These are phyloP conservation scores for Colletotrichum neosansevieriae DNA, from an alignment of 2,329 filamentous ascomycete genomes.

Conservation along the genomic window DNA sequence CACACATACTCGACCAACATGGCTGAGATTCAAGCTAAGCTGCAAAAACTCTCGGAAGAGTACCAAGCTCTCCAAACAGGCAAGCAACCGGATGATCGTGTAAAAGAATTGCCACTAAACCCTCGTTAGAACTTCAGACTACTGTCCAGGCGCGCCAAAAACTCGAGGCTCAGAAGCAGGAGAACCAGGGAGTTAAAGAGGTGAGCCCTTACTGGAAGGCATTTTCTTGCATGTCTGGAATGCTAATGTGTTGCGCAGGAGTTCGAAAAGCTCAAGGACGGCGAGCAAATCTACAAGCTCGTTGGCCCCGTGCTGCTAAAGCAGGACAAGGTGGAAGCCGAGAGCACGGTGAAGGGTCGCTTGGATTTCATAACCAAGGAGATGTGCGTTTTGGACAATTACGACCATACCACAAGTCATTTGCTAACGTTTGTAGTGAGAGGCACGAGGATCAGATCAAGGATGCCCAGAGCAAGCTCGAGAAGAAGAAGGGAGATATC, in stretches of 20 bases:
- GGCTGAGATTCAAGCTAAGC: slow-evolving; percentile 79
- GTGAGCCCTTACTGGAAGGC: slow-evolving; percentile 54
- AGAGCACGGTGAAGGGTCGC: slow-evolving; percentile 89
- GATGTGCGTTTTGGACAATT: slow-evolving; percentile 71
- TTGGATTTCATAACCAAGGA: slow-evolving; percentile 94
- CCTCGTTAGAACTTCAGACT: slow-evolving; percentile 77
- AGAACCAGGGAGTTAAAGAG: slow-evolving; percentile 89
- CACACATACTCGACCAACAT: slow-evolving; percentile 56
- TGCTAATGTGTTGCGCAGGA: slow-evolving; percentile 66
- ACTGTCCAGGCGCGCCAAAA: slow-evolving; percentile 85
- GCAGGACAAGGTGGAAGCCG: slow-evolving; percentile 91
- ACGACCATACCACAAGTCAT: slow-evolving; percentile 32
- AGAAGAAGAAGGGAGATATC: slow-evolving; percentile 71
- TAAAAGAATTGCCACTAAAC: slow-evolving; percentile 6
- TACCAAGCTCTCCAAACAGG: slow-evolving; percentile 90
- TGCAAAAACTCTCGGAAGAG: slow-evolving; percentile 88
- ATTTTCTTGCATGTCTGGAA: not conserved
- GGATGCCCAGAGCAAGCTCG: slow-evolving; percentile 67
- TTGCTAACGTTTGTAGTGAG: slow-evolving; percentile 43
- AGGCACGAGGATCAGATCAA: slow-evolving; percentile 65
- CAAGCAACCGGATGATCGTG: not conserved
- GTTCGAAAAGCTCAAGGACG: slow-evolving; percentile 82
- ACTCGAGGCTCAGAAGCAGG: slow-evolving; percentile 92
- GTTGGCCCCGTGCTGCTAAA: slow-evolving; percentile 93
- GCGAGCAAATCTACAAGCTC: slow-evolving; percentile 94